A percentile compares a stretch with the other conserved stretches of the same genome.
Evolutionary conservation across 2,329 filamentous ascomycete species (phyloP).

Genomic region (Sphaceloma murrayae): DNA sequence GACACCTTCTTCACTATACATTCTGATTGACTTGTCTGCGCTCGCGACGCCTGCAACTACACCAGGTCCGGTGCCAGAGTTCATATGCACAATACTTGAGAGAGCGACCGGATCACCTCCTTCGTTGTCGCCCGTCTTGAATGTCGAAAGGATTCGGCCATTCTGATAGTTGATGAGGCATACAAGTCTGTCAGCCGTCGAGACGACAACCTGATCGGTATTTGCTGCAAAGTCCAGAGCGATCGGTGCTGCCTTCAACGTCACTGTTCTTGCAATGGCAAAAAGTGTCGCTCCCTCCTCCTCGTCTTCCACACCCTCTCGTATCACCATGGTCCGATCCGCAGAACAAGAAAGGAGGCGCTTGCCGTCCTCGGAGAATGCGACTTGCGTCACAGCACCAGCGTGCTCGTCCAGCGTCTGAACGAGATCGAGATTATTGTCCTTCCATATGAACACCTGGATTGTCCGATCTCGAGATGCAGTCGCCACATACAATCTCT

Average conservation of each 20-base stretch:
- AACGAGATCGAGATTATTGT: conserved; percentile 50
- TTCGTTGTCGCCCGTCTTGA: conserved; percentile 75
- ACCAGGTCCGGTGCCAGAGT: conserved; percentile 49
- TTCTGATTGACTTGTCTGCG: conserved; percentile 86
- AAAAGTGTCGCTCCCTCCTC: conserved; percentile 56
- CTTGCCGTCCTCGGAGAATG: conserved; percentile 62
- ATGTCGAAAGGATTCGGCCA: conserved; percentile 60
- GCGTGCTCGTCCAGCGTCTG: conserved; percentile 91
- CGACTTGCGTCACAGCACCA: conserved; percentile 68
- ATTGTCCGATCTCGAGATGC: conserved; percentile 85
- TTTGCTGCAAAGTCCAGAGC: conserved; percentile 68
- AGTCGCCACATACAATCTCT: conserved; percentile 61
- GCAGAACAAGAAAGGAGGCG: conserved; percentile 72
- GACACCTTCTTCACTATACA: conserved; percentile 73
- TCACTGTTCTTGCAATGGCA: conserved; percentile 64
- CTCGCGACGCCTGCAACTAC: conserved; percentile 82
- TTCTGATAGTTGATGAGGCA: conserved; percentile 46
- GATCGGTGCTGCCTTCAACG: conserved; percentile 74
- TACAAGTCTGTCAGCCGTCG: conserved; percentile 53
- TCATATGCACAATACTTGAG: conserved; percentile 59
- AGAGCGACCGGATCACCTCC: conserved; percentile 73
- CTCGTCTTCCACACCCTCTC: conserved; percentile 65
- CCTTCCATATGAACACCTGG: conserved; percentile 66
- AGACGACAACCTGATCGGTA: conserved; percentile 46
- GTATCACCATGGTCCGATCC: conserved; percentile 76